These are phyloP conservation scores for Rhynchosporium secalis DNA, from an alignment of 2,329 filamentous ascomycete genomes.

Conservation along the genomic window DNA sequence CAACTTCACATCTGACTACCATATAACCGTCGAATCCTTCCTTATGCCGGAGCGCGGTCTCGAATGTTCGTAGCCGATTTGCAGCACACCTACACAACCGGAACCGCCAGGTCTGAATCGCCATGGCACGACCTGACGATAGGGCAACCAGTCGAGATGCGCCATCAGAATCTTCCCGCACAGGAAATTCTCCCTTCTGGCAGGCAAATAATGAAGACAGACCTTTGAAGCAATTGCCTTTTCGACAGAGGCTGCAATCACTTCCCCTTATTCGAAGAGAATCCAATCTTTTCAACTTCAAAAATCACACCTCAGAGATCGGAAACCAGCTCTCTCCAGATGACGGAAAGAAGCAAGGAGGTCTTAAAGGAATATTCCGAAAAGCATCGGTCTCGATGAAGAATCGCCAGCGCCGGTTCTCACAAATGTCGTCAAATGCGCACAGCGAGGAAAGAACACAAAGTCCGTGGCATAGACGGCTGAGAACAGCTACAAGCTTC, in stretches of 20 bases:
- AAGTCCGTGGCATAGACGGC: constrained; percentile 34
- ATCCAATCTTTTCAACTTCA: constrained; percentile 16
- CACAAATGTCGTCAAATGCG: constrained; percentile 24
- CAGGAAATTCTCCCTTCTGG: constrained; percentile 38
- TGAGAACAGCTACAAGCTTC: constrained; percentile 39
- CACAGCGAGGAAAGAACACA: constrained; percentile 31
- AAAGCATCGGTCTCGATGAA: constrained; percentile 38
- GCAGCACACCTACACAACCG: background rate
- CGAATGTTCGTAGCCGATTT: background rate
- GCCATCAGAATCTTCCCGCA: constrained; percentile 40
- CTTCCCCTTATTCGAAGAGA: constrained; percentile 26
- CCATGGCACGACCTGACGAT: constrained; percentile 44
- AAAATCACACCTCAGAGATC: background rate
- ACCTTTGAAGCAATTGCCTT: constrained; percentile 21
- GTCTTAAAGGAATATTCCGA: constrained; percentile 35
- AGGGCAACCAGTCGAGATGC: constrained; percentile 47
- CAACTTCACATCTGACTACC: too few relatives aligned
- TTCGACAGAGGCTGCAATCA: constrained; percentile 30
- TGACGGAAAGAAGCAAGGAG: constrained; percentile 28
- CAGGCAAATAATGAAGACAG: constrained; percentile 13
- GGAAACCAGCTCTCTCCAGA: constrained; percentile 15
- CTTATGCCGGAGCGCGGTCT: background rate
- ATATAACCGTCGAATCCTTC: background rate
- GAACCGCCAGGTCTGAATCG: background rate
- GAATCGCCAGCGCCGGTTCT: constrained; percentile 36